Conservation (phyloP, 768 basidiomycete genomes). For the Rhodotorula paludigena region DNA sequence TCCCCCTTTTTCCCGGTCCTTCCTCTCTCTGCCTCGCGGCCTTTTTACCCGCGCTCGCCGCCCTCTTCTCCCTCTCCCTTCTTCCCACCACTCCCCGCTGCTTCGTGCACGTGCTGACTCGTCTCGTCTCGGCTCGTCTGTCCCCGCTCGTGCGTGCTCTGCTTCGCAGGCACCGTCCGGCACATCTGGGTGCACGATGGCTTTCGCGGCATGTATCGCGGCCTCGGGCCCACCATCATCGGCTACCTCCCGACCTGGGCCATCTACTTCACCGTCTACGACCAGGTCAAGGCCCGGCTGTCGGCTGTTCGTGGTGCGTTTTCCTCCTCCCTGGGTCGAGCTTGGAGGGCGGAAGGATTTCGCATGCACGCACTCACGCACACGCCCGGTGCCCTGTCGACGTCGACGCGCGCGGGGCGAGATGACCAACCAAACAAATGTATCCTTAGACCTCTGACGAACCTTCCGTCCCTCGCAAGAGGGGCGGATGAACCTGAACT, state of each 20-base stretch:
- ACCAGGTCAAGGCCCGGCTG: conserved; percentile 72
- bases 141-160: too few species aligned
- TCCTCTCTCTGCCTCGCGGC: not conserved
- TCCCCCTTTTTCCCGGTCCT: not conserved
- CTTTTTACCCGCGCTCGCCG: not conserved
- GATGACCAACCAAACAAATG: conserved; percentile 31
- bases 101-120: not conserved
- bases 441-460: conserved; percentile 43
- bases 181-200: conserved; percentile 64
- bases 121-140: not conserved
- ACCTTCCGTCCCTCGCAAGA: conserved; percentile 23
- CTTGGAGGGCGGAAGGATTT: too few species aligned
- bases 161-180: conserved; percentile 54
- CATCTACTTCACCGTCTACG: conserved; percentile 97
- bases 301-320: conserved; percentile 32
- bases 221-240: conserved; percentile 91
- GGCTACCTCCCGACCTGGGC: conserved; percentile 99
- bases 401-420: conserved; percentile 13
- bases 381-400: too few species aligned
- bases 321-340: not conserved
- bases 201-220: conserved; percentile 84
- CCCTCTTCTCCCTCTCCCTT: not conserved
- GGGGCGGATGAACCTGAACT: conserved; percentile 31
- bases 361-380: too few species aligned
- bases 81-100: not conserved